These are phyloP conservation scores for Chlorella sp. DNA, from an alignment of 139 green algal species.

Conservation along the genomic window DNA sequence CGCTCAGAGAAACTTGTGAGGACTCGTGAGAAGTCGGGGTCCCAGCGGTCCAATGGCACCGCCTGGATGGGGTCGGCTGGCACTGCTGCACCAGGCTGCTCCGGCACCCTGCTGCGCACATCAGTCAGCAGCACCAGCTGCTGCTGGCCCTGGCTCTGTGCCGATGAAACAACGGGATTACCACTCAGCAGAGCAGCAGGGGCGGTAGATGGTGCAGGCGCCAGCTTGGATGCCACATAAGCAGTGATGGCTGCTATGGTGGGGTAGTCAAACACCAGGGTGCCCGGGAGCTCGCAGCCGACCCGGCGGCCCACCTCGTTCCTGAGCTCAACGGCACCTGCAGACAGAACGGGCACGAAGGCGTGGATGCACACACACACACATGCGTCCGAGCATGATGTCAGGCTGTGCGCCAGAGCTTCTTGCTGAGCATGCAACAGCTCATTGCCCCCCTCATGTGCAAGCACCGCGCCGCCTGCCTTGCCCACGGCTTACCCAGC, in stretches of 20 bases:
- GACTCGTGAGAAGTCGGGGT: constrained; percentile 34
- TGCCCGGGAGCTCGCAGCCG: constrained; percentile 46
- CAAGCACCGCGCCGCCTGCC: neutral
- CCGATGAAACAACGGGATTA: neutral
- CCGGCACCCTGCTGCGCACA: neutral
- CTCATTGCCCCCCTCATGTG: neutral
- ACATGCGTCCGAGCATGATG: too few relatives aligned
- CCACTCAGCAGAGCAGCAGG: neutral
- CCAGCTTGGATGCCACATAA: neutral
- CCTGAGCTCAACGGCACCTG: constrained; percentile 49
- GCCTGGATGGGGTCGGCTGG: constrained; percentile 37
- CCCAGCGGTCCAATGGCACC: constrained; percentile 67
- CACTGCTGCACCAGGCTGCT: neutral
- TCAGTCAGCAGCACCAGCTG: neutral
- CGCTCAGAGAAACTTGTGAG: too few relatives aligned
- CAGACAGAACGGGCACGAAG: neutral
- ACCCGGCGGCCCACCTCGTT: constrained; percentile 40
- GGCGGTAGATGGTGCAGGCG: neutral
- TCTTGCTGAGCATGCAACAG: neutral
- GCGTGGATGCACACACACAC: neutral
- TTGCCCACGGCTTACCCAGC: constrained; percentile 47
- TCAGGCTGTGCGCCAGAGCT: too few relatives aligned
- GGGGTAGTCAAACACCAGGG: constrained; percentile 74
- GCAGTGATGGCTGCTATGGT: constrained; percentile 51
- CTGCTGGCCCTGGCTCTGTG: neutral